A percentile compares a stretch with the other conserved stretches of the same genome.
phyloP scores from a whole-genome alignment of 371 early-diverging fungal genomes.

The Rhizopus sp. region DNA sequence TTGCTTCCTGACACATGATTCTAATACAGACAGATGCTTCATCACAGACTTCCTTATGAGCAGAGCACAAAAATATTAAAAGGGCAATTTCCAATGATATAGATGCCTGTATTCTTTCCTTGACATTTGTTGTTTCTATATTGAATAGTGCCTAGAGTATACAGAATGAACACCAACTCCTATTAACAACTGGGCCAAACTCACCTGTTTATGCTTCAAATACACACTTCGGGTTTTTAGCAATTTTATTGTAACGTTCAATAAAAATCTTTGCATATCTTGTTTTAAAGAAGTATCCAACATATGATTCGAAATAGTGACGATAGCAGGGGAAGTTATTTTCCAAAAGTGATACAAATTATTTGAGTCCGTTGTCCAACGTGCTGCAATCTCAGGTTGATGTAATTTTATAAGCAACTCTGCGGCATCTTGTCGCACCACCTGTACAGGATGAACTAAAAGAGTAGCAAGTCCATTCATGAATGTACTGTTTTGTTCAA shows the following conservation, averaged over 20 bases:
- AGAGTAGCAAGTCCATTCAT: constrained; percentile 66
- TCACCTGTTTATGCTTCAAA: constrained; percentile 54
- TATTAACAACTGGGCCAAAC: background rate
- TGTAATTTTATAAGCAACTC: constrained; percentile 69
- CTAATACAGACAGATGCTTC: constrained; percentile 61
- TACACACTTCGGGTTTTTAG: constrained; percentile 67
- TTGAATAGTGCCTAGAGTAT: constrained; percentile 20
- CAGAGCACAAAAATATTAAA: constrained; percentile 71
- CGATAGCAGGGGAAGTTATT: constrained; percentile 55
- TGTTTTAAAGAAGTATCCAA: constrained; percentile 57
- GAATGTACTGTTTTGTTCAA: constrained; percentile 64
- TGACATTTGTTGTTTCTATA: constrained; percentile 54
- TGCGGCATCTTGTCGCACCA: constrained; percentile 66
- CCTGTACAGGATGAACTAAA: constrained; percentile 57
- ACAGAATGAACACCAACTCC: too few species aligned
- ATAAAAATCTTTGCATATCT: constrained; percentile 53
- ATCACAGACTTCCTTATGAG: constrained; percentile 71
- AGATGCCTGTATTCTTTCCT: constrained; percentile 69
- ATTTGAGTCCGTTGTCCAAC: constrained; percentile 56
- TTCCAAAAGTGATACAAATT: constrained; percentile 64
- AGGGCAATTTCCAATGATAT: constrained; percentile 78
- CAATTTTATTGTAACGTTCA: constrained; percentile 63
- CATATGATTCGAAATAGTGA: constrained; percentile 46
- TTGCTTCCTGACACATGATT: constrained; percentile 61
- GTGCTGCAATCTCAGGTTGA: constrained; percentile 44